Evolutionary conservation across 73 alveolate genomes (phyloP).

Genomic region (Tetrahymena thermophila): DNA sequence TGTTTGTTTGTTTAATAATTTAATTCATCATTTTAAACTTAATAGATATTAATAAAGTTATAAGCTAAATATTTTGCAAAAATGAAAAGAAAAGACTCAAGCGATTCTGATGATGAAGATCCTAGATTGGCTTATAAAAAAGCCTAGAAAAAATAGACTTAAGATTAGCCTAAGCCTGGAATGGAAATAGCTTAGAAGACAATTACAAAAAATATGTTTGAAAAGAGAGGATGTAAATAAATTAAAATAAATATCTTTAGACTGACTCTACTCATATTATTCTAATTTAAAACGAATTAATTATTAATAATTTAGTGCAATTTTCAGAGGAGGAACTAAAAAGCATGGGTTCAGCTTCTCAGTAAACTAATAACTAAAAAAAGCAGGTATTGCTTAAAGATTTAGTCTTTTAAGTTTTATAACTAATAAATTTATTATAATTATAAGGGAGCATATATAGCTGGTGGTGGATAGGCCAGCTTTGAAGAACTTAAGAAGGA

Average conservation of each 20-base stretch:
- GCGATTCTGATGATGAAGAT: slow-evolving; percentile 1
- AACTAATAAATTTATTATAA: background rate
- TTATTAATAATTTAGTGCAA: background rate
- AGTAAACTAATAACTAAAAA: background rate
- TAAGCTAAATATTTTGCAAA: background rate
- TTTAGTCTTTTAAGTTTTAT: background rate
- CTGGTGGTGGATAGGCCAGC: background rate
- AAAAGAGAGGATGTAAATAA: background rate
- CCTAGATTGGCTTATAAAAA: background rate
- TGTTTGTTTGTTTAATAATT: too few relatives aligned
- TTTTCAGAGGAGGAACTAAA: background rate
- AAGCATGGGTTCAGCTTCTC: background rate
- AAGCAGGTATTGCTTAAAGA: background rate
- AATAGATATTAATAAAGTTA: background rate
- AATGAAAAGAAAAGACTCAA: background rate
- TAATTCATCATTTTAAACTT: background rate
- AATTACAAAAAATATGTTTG: background rate
- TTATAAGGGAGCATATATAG: background rate
- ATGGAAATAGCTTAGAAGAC: background rate
- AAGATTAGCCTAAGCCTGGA: background rate
- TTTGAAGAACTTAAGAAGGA: background rate
- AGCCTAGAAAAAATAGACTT: background rate
- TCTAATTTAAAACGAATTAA: background rate
- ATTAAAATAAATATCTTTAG: background rate
- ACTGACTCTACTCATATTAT: too few relatives aligned